Evolutionary conservation across 2,329 filamentous ascomycete genomes (phyloP).

Genomic region (Fusarium sp.): DNA sequence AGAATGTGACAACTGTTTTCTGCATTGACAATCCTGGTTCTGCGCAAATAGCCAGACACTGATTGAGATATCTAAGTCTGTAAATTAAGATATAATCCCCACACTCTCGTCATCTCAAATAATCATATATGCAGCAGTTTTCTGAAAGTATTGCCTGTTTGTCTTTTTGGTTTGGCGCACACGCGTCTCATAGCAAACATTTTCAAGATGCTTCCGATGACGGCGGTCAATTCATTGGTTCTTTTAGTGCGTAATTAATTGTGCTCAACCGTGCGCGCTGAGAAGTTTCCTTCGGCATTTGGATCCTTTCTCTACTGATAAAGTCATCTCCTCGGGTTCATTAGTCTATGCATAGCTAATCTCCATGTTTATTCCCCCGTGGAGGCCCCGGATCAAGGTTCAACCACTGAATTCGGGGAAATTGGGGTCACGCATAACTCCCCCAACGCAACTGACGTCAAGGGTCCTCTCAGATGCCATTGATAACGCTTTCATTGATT

Average conservation of each 20-base stretch:
- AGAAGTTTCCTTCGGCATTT: not conserved
- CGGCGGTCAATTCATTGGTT: not conserved
- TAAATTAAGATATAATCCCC: no score
- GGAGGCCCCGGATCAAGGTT: constrained; percentile 16
- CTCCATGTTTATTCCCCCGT: constrained; percentile 1
- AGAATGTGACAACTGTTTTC: no score
- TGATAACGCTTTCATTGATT: not conserved
- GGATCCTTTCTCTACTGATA: not conserved
- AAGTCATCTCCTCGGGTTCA: not conserved
- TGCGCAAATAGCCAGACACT: no score
- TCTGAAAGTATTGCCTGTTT: not conserved
- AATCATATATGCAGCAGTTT: accelerated
- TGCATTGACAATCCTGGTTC: no score
- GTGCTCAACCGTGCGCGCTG: not conserved
- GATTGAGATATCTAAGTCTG: no score
- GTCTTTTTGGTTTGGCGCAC: not conserved
- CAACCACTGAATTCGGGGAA: constrained; percentile 3
- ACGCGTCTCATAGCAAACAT: not conserved
- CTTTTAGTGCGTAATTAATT: not conserved
- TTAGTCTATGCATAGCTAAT: not conserved
- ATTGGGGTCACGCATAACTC: not conserved
- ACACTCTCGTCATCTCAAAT: accelerated
- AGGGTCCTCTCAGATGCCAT: not conserved
- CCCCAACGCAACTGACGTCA: not conserved
- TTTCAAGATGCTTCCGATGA: not conserved